Evolutionary conservation across 1,139 yeast species (phyloP).

Genomic region (Magnusiomyces tetraspermus): DNA sequence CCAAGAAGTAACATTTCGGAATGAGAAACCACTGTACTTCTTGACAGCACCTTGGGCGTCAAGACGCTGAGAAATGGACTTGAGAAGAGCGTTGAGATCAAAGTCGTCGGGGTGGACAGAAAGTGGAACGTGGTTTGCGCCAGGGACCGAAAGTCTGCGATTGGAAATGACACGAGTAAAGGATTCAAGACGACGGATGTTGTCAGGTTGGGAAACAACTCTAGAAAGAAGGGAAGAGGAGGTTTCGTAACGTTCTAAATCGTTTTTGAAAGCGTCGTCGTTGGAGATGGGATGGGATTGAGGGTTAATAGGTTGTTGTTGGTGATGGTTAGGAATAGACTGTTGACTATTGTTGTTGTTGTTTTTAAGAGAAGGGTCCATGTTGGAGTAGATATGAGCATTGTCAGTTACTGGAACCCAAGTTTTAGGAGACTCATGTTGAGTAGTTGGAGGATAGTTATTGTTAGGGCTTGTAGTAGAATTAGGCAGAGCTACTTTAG

Average conservation of each 20-base stretch:
- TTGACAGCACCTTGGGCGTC: constrained; percentile 39
- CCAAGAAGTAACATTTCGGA: constrained; percentile 38
- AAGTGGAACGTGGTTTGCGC: constrained; percentile 34
- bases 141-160: constrained; percentile 36
- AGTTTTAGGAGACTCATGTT: neutral
- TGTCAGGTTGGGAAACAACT: constrained; percentile 24
- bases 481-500: neutral
- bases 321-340: no score
- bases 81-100: constrained; percentile 35
- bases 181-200: constrained; percentile 34
- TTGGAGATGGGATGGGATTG: no score
- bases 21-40: constrained; percentile 43
- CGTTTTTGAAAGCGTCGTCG: neutral
- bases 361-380: neutral
- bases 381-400: neutral
- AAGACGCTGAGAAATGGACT: constrained; percentile 25
- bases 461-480: neutral
- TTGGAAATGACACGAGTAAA: constrained; percentile 37
- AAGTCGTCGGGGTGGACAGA: constrained; percentile 36
- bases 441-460: neutral
- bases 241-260: constrained; percentile 15
- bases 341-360: neutral
- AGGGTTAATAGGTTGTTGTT: no score
- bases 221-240: constrained; percentile 18
- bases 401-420: neutral